Conservation (phyloP, 2,329 filamentous ascomycete species). For the Colletotrichum falcatum region DNA sequence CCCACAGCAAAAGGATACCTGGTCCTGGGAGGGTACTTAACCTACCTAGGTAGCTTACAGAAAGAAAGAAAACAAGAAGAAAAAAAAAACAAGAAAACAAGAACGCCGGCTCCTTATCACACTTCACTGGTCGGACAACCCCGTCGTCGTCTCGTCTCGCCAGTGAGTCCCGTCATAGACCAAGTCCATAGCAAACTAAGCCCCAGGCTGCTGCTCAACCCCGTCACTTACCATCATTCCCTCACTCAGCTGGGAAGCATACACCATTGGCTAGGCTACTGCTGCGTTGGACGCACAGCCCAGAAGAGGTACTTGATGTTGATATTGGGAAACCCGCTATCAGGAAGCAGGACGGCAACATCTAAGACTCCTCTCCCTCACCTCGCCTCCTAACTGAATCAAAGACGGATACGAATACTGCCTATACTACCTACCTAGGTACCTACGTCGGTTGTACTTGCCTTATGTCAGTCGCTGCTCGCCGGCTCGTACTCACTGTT, state of each 20-base stretch:
- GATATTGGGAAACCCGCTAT: slow-evolving; percentile 27
- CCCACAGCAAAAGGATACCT: slow-evolving; percentile 29
- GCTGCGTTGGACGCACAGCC: slow-evolving; percentile 17
- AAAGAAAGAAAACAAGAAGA: background rate
- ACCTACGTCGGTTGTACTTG: background rate
- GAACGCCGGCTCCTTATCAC: slow-evolving; percentile 31
- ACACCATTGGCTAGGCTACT: slow-evolving; percentile 5
- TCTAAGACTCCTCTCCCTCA: slow-evolving; percentile 16
- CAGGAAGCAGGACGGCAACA: slow-evolving; percentile 21
- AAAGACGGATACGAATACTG: too few relatives aligned
- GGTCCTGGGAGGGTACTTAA: background rate
- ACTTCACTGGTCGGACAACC: slow-evolving; percentile 28
- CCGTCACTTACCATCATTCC: slow-evolving; percentile 23
- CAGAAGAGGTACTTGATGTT: slow-evolving; percentile 10
- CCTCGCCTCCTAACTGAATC: slow-evolving; percentile 12
- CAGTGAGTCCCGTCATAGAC: slow-evolving; percentile 20
- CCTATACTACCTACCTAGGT: background rate
- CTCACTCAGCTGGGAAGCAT: slow-evolving; percentile 27
- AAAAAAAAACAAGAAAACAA: slow-evolving; percentile 29
- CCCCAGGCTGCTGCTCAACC: slow-evolving; percentile 9
- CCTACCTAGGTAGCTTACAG: background rate
- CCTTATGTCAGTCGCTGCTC: background rate
- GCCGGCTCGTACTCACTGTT: background rate
- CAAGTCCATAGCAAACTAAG: slow-evolving; percentile 20
- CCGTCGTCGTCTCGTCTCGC: slow-evolving; percentile 12